Base-by-base conservation (phyloP, 2,329 filamentous ascomycete genomes). In the Hymenoscyphus fraxineus region DNA sequence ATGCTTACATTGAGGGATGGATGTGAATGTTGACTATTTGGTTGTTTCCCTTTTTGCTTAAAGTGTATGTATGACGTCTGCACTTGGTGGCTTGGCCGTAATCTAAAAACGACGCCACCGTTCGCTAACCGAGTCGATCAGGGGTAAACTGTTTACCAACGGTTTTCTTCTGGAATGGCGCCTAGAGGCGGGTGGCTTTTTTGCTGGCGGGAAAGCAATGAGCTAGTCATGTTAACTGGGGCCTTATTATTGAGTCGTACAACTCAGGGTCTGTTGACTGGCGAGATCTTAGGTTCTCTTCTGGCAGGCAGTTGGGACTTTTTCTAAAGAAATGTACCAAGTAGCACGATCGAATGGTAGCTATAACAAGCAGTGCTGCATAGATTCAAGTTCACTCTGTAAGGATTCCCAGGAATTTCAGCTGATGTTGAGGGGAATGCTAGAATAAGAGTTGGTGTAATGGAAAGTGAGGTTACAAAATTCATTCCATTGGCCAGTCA, bases 1-100 rank as follows among this genome's bases (percentile, higher is more conserved):
- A 27, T 6, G 13, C 31, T 57, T 6, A 27, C 16, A 57, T 32
- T 56, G 31, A 31, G 16, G 22, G 1, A 27, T 16, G 6, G 27
- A 27, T n/a, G 35, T 35, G 1, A 35, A 35, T 4, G 54, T 38
- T n/a, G 22, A 27, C 27, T 22, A 31, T 57, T 22, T 57, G 16
- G 27, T 35, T 57, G 44, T n/a, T 51, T 51, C n/a, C n/a, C 19
- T 47, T 51, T 12, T 51, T 22, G n/a, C 1, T n/a, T n/a, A 22
- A 22, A 19, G 44, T 22, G n/a, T 47, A 10, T 51, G 54, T 57
- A 57, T 57, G 54, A 57, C 54, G 54, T 57, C 54, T 57, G 32
- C 32, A 57, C 32, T 38, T 38, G 27, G 27, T 38, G 54, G 27
- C 27, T 38, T 38, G 13, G 31, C 6, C 27, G 12, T 35, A 31